Percentiles rank a stretch among this genome's conserved stretches.
Conservation (phyloP, 345 rosid genomes). For the Gossypium ekmanianum region DNA sequence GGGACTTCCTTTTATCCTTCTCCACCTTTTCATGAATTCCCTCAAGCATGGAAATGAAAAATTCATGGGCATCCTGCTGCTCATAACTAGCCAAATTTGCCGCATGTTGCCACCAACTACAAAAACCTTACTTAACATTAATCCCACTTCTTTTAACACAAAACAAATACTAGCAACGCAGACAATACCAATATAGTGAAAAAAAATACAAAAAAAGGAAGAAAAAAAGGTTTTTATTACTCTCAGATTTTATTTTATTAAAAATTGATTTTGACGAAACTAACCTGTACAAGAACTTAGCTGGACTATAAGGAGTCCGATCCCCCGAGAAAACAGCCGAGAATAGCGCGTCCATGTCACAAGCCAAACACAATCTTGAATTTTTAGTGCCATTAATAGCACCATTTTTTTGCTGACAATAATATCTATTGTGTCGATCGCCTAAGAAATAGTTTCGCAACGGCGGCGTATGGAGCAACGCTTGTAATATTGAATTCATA, state of each 20-base stretch:
- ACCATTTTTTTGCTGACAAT: slow-evolving; percentile 36
- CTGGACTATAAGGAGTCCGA: slow-evolving; percentile 57
- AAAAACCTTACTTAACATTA: slow-evolving; percentile 3
- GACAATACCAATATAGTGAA: not conserved
- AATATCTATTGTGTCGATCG: slow-evolving; percentile 46
- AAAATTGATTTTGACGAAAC: not conserved
- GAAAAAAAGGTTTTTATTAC: not conserved
- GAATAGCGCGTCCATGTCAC: slow-evolving; percentile 52
- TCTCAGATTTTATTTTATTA: not conserved
- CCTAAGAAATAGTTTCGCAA: slow-evolving; percentile 53
- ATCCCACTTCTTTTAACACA: not conserved
- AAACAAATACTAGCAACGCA: not conserved
- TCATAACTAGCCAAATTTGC: slow-evolving; percentile 59
- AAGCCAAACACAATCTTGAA: slow-evolving; percentile 43
- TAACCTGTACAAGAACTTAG: slow-evolving; percentile 56
- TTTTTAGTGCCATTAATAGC: slow-evolving; percentile 8
- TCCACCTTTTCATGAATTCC: slow-evolving; percentile 63
- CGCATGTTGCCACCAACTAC: slow-evolving; percentile 73
- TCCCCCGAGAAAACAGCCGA: slow-evolving; percentile 54
- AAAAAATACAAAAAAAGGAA: not conserved
- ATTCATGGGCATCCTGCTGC: slow-evolving; percentile 71
- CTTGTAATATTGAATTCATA: slow-evolving; percentile 69
- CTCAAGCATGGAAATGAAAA: slow-evolving; percentile 65
- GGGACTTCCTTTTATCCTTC: slow-evolving; percentile 37
- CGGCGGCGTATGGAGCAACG: slow-evolving; percentile 57